Conservation (phyloP, 2,329 filamentous ascomycete species). For the Fusarium austroafricanum region DNA sequence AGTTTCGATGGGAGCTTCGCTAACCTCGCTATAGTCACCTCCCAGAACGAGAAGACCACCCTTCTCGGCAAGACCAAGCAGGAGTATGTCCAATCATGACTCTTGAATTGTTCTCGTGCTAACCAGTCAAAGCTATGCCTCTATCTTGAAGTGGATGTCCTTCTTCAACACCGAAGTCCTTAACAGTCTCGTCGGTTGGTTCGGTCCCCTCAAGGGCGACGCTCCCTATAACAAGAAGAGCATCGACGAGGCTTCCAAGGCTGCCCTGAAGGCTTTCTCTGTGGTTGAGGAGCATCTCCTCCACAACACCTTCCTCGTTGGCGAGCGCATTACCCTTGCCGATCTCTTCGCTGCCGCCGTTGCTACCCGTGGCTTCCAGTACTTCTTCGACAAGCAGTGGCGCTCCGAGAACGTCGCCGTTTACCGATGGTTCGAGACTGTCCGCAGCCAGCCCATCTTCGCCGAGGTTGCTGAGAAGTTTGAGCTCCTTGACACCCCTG, state of each 20-base stretch:
- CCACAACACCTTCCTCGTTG: slow-evolving; percentile 95
- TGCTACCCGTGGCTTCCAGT: slow-evolving; percentile 89
- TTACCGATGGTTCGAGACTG: slow-evolving; percentile 93
- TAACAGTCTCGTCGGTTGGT: slow-evolving; percentile 79
- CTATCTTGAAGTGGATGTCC: slow-evolving; percentile 98
- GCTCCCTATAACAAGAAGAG: slow-evolving; percentile 97
- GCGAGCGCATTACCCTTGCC: slow-evolving; percentile 96
- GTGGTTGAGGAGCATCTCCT: slow-evolving; percentile 89
- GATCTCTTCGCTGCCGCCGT: slow-evolving; percentile 87
- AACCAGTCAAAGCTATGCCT: slow-evolving; percentile 75
- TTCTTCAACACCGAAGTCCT: slow-evolving; percentile 93
- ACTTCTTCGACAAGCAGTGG: slow-evolving; percentile 93
- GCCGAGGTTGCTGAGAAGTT: slow-evolving; percentile 80
- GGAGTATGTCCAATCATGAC: slow-evolving; percentile 71
- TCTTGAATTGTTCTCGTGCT: background rate
- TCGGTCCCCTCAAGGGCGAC: slow-evolving; percentile 84
- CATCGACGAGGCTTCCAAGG: slow-evolving; percentile 83
- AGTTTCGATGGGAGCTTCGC: slow-evolving; percentile 42
- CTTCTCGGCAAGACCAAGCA: slow-evolving; percentile 99
- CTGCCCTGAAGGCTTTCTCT: slow-evolving; percentile 72
- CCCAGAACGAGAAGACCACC: slow-evolving; percentile 99
- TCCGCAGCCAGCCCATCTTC: slow-evolving; percentile 94
- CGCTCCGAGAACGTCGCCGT: slow-evolving; percentile 84
- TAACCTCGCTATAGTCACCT: slow-evolving; percentile 77
- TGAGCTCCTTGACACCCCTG: slow-evolving; percentile 84